These are phyloP conservation scores for Phytopythium litorale DNA, from an alignment of 352 stramenopile species.

Conservation along the genomic window DNA sequence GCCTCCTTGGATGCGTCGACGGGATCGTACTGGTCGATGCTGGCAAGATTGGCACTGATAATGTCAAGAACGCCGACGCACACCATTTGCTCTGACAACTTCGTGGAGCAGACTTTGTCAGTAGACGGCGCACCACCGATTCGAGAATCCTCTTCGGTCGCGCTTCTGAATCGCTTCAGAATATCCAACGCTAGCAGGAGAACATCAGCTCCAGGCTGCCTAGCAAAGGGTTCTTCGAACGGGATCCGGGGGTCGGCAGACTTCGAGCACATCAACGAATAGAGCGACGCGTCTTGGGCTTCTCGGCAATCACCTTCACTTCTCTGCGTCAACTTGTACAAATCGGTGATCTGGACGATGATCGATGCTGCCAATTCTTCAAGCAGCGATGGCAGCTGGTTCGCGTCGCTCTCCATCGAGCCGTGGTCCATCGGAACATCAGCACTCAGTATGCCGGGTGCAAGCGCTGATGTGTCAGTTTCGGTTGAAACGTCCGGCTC, in stretches of 20 bases:
- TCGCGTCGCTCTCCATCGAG: background rate
- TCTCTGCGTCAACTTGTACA: constrained; percentile 22
- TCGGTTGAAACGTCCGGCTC: background rate
- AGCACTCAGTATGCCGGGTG: background rate
- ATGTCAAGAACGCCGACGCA: constrained; percentile 48
- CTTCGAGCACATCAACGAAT: constrained; percentile 1
- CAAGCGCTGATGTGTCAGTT: background rate
- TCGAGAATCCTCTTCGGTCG: background rate
- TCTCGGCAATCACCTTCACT: background rate
- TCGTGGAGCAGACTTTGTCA: background rate
- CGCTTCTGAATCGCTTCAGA: constrained; percentile 32
- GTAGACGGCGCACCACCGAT: background rate
- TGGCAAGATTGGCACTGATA: constrained; percentile 63
- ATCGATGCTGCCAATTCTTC: constrained; percentile 21
- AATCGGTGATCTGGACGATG: constrained; percentile 23
- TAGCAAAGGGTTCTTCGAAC: constrained; percentile 79
- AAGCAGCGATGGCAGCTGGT: background rate
- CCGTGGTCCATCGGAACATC: background rate
- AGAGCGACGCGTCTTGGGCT: constrained; percentile 6
- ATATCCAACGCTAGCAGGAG: constrained; percentile 49
- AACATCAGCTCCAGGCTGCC: constrained; percentile 55
- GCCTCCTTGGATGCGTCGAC: constrained; percentile 13
- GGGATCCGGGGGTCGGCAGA: constrained; percentile 8
- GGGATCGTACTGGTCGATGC: constrained; percentile 56
- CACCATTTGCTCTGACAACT: constrained; percentile 1